phyloP scores from a whole-genome alignment of 2,329 filamentous ascomycete species.

The Fusarium succisae region DNA sequence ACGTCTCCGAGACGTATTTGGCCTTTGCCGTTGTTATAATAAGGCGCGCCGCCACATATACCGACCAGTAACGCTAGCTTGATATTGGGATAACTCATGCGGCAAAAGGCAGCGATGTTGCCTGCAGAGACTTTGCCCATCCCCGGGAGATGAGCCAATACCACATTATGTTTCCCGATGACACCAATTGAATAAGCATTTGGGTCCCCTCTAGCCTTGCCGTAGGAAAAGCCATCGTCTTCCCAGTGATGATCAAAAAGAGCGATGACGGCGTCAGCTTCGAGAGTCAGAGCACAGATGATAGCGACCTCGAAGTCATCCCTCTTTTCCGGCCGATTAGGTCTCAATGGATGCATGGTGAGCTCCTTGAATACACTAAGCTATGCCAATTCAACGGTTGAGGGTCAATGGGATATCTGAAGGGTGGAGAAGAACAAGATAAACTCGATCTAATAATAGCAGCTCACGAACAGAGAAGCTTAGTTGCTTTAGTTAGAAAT shows the following conservation, averaged over 20 bases:
- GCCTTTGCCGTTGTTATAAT: not conserved
- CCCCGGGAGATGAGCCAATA: not conserved
- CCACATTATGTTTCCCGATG: not conserved
- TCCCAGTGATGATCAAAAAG: not conserved
- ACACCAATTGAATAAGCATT: not conserved
- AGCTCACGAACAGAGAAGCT: not conserved
- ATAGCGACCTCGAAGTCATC: not conserved
- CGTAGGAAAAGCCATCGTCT: not conserved
- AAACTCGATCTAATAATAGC: not conserved
- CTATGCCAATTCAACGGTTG: not conserved
- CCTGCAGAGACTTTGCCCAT: not conserved
- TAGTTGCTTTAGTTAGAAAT: not conserved
- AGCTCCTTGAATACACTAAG: not conserved
- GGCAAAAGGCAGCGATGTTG: not conserved
- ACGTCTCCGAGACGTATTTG: not conserved
- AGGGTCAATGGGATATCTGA: rapidly evolving
- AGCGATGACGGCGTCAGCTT: not conserved
- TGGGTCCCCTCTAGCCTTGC: not conserved
- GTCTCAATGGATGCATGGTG: not conserved
- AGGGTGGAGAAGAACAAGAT: not conserved
- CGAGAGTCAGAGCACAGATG: not conserved
- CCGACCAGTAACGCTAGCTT: not conserved
- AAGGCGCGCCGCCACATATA: not conserved
- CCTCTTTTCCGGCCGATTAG: not conserved
- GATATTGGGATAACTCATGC: not conserved